phyloP scores from a whole-genome alignment of 2,329 filamentous ascomycete genomes.

The Aspergillus brunneoviolaceus region DNA sequence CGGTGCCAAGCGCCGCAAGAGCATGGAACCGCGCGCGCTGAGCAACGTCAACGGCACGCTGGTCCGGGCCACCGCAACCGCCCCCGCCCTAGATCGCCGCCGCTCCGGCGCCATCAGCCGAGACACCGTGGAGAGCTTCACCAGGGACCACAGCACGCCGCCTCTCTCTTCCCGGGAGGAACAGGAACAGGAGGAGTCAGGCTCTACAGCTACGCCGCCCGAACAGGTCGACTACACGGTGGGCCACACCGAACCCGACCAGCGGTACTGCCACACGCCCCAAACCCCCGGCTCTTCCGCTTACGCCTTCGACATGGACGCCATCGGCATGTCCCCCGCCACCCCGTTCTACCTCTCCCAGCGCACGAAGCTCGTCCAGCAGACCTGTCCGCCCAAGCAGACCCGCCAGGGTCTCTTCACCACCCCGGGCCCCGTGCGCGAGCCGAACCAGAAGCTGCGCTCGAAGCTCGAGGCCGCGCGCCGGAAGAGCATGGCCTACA shows the following conservation, averaged over 20 bases:
- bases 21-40: slow-evolving; percentile 73
- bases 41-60: slow-evolving; percentile 68
- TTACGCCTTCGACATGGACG: slow-evolving; percentile 38
- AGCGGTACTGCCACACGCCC: slow-evolving; percentile 28
- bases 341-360: slow-evolving; percentile 49
- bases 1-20: slow-evolving; percentile 71
- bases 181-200: not conserved
- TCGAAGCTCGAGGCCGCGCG: slow-evolving; percentile 68
- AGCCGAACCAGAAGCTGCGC: slow-evolving; percentile 47
- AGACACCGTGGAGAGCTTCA: slow-evolving; percentile 35
- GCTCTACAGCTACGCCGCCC: no score
- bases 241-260: slow-evolving; percentile 21
- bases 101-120: slow-evolving; percentile 31
- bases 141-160: slow-evolving; percentile 31
- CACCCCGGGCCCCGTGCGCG: slow-evolving; percentile 24
- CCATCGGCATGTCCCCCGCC: slow-evolving; percentile 44
- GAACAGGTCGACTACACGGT: slow-evolving; percentile 5
- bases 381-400: slow-evolving; percentile 57
- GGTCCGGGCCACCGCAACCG: slow-evolving; percentile 38
- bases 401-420: slow-evolving; percentile 44
- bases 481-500: slow-evolving; percentile 75
- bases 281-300: slow-evolving; percentile 33
- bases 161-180: slow-evolving; percentile 15
- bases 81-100: slow-evolving; percentile 28
- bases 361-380: slow-evolving; percentile 47